Conservation (phyloP, 768 basidiomycete species). For the Harrya chromipes region DNA sequence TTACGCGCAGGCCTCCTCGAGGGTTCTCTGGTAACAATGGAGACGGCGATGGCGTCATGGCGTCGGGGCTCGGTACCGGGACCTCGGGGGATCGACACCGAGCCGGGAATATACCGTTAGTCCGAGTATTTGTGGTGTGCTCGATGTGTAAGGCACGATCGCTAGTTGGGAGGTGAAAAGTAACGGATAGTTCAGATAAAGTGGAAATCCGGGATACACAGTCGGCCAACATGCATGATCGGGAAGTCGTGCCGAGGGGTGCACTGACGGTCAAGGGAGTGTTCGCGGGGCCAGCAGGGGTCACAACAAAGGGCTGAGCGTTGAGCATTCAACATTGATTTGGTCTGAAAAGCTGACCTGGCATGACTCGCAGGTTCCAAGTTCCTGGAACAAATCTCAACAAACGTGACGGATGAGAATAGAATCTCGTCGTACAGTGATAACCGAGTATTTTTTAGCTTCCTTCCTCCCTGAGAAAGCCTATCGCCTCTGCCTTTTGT, state of each 20-base stretch:
- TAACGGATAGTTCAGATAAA: too few species aligned
- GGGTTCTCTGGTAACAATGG: too few species aligned
- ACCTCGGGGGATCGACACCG: background rate
- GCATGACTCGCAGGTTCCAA: conserved; percentile 3
- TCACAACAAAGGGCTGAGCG: background rate
- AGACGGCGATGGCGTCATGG: too few species aligned
- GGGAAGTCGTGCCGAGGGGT: conserved; percentile 3
- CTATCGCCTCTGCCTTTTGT: background rate
- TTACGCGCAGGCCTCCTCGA: conserved; percentile 2
- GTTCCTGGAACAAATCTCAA: conserved; percentile 1
- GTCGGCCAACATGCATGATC: conserved; percentile 3
- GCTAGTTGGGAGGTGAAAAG: too few species aligned
- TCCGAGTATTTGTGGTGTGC: background rate
- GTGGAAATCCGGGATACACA: background rate
- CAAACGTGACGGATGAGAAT: too few species aligned
- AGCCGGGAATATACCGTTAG: conserved; percentile 1
- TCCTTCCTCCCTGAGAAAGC: background rate
- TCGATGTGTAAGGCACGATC: conserved; percentile 7
- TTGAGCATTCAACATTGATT: background rate
- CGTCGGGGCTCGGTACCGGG: background rate
- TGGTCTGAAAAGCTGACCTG: background rate
- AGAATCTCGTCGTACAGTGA: conserved; percentile 2
- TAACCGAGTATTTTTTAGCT: background rate
- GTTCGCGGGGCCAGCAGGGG: background rate
- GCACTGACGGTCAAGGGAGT: conserved; percentile 3